Evolutionary conservation across 2,329 filamentous ascomycete species (phyloP).

Genomic region (Aspergillus cejpii): DNA sequence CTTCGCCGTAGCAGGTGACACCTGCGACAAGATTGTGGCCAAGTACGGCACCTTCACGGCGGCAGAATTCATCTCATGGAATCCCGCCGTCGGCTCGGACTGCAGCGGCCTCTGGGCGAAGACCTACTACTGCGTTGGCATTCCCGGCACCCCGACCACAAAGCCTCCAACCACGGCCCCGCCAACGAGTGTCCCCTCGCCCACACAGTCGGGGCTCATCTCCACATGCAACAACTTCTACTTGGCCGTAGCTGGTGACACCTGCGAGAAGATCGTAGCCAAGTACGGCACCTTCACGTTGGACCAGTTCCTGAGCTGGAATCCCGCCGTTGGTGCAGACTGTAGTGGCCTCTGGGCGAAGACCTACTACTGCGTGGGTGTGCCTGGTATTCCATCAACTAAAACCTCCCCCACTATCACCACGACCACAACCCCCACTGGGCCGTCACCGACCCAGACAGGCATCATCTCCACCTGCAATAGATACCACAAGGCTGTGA

Average conservation of each 20-base stretch:
- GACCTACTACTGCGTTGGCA: not conserved
- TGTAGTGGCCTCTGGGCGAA: not conserved
- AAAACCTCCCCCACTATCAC: not conserved
- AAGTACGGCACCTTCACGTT: not conserved
- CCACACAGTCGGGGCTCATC: not conserved
- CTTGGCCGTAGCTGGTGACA: not conserved
- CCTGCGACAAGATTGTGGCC: not conserved
- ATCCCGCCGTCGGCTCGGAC: not conserved
- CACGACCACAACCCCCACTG: not conserved
- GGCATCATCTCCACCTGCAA: conserved; percentile 3
- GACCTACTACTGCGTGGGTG: not conserved
- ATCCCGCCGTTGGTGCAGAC: not conserved
- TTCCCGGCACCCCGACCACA: not conserved
- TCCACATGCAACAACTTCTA: not conserved
- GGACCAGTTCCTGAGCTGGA: not conserved
- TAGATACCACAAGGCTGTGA: not conserved
- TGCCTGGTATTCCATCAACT: not conserved
- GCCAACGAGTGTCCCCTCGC: not conserved
- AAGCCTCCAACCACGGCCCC: not conserved
- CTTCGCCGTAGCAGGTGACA: not conserved
- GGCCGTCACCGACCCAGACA: conserved; percentile 1
- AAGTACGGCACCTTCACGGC: not conserved
- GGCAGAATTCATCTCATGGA: not conserved
- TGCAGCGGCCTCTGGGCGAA: not conserved
- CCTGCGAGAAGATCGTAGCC: not conserved